Percentiles rank a stretch among this genome's conserved stretches.
Evolutionary conservation across 306 rosid genomes (phyloP).

Genomic region (Dalbergia oliveri): DNA sequence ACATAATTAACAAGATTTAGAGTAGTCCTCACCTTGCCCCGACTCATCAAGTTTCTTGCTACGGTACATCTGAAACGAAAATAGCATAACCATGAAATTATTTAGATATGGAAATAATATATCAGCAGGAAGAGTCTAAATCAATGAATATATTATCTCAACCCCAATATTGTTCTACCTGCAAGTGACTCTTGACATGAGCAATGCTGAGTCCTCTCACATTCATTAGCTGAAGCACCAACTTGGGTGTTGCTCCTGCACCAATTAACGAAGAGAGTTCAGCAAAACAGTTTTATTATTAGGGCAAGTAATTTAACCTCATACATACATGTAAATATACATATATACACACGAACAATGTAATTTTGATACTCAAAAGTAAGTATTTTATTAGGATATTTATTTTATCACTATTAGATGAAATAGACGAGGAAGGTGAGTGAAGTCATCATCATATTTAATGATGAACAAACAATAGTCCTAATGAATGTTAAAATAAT

Average conservation of each 20-base stretch:
- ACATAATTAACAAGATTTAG: not conserved
- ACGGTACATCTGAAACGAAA: constrained; percentile 68
- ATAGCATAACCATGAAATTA: not conserved
- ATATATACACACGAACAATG: no score
- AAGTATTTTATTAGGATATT: no score
- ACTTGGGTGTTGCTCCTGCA: constrained; percentile 83
- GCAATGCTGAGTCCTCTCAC: constrained; percentile 82
- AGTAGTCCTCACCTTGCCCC: constrained; percentile 65
- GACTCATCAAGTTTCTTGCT: constrained; percentile 77
- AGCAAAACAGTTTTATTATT: not conserved
- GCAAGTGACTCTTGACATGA: constrained; percentile 84
- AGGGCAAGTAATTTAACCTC: no score
- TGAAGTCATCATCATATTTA: no score
- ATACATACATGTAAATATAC: no score
- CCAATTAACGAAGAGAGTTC: not conserved
- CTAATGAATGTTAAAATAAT: no score
- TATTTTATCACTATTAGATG: no score
- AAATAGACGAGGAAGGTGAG: no score
- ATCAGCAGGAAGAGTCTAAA: not conserved
- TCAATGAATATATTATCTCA: not conserved
- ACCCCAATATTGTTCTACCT: constrained; percentile 45
- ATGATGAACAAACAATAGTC: no score
- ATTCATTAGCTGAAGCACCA: constrained; percentile 77
- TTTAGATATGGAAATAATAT: not conserved
- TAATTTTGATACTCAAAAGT: no score